Evolutionary conservation across 2,329 filamentous ascomycete species (phyloP), one percentile per base, ranked within the genome.

Genomic region (Endoconidiophora laricicola): DNA sequence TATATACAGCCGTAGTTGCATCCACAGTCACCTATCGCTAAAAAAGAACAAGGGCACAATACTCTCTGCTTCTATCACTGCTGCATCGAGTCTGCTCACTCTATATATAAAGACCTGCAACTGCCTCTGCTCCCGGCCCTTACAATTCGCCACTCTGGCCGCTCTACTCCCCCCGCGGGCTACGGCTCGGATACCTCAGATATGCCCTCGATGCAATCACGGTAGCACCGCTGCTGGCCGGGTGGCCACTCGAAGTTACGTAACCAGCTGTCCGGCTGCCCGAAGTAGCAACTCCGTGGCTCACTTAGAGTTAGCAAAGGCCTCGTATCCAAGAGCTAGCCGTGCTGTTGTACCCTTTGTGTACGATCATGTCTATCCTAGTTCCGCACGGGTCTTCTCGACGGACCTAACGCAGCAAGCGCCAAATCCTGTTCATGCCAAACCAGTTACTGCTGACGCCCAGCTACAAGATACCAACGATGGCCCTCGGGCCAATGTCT

Each of bases 141-240:
- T 47, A 49, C 36, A 46, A 47, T 45, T 46, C 49, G 45, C 46
- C 54, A 54, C 49, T 45, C 48, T 55, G 54, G 54, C 54, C 45
- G 46, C 49, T 37, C 37, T 55, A 54, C 43, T 52, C 50, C 41
- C 52, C 37, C 52, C 46, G 44, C 54, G 54, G 44, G 54, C 54
- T 46, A 52, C 54, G 48, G 54, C 54, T 55, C 54, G 52, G 52
- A 55, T 55, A 52, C 47, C 54, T 29, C 46, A 54, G 23, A 55
- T 55, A 44, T 49, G 50, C 49, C 47, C 36, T 36, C 49, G 37
- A 55, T 55, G 52, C 45, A 45, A 39, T 48, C 42, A 44, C 46
- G 52, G 54, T 55, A 55, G 47, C 44, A 54, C 52, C 36, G 40
- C 26, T 16, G 46, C 33, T 37, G 52, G 54, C 52, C 54, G 52